Evolutionary conservation across 2,329 filamentous ascomycete genomes (phyloP), one percentile per base, ranked within the genome.

Genomic region (Alternaria gaisen): DNA sequence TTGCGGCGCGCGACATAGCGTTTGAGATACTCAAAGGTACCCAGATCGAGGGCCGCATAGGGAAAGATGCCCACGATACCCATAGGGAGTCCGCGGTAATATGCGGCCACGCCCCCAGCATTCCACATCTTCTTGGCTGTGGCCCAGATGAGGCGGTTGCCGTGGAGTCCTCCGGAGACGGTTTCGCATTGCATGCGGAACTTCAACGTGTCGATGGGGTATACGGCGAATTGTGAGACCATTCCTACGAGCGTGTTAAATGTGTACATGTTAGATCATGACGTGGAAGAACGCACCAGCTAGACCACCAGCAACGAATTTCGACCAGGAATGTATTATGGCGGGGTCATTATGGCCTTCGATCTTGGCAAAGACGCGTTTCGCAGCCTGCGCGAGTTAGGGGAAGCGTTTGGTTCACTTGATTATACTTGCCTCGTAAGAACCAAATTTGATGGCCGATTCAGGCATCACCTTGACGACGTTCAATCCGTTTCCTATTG

Each of bases 381-480:
- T 99, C 9, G 93, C 91, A 53, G 93, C 93, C 87, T 89, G 53
- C 42, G 61, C 43, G 20, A 16, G 54, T 73, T 62, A 72, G 67
- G 24, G 24, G 36, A 28, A 38, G 47, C 9, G 40, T 32, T 42
- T 50, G 26, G 12, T 43, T 40, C 57, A 40, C 36, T 42, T 58
- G 20, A 40, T 4, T 20, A 52, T 56, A 63, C 80, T 71, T 77
- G 87, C 87, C 82, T 99, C 95, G 75, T 97, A 99, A 20, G 94
- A 94, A 61, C 95, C 95, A 77, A 99, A 99, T 80, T 97, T 97
- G 76, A 99, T 97, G 26, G 95, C 94, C 28, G 94, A 97, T 81
- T 99, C 95, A 0, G 95, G 95, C 93, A 98, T 97, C 62, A 99
- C 95, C 80, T 99, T 99, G 73, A 97, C 80, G 3, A 99, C 93